Evolutionary conservation across 2,329 filamentous ascomycete species (phyloP).

Genomic region (Fusarium devonianum): DNA sequence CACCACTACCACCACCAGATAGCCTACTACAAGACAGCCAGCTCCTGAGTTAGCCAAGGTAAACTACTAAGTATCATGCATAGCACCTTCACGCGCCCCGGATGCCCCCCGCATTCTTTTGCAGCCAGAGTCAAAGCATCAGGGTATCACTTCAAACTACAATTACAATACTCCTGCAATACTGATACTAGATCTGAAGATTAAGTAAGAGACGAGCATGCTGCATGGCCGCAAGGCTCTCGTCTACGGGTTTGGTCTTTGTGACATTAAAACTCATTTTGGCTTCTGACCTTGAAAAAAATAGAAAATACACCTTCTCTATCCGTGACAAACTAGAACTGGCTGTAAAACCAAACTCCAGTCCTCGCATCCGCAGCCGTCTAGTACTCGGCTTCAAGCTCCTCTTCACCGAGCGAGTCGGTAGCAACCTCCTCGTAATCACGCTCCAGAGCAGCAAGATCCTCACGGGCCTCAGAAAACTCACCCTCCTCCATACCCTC

Average conservation of each 20-base stretch:
- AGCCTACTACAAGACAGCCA: too few relatives aligned
- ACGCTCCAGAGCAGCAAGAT: constrained; percentile 95
- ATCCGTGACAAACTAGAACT: constrained; percentile 43
- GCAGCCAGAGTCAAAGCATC: neutral
- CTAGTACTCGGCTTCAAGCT: constrained; percentile 92
- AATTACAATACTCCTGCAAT: constrained; percentile 31
- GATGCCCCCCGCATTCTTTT: constrained; percentile 24
- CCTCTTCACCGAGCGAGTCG: constrained; percentile 89
- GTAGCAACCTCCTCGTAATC: constrained; percentile 99
- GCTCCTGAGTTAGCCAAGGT: constrained; percentile 4
- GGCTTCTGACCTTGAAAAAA: constrained; percentile 46
- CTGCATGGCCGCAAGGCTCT: constrained; percentile 12
- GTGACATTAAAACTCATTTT: constrained; percentile 50
- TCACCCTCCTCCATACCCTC: constrained; percentile 99
- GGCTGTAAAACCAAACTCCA: constrained; percentile 36
- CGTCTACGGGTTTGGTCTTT: constrained; percentile 46
- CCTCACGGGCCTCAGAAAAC: constrained; percentile 98
- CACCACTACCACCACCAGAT: too few relatives aligned
- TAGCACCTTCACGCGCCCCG: constrained; percentile 5
- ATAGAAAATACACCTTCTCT: constrained; percentile 51
- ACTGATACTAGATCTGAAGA: constrained; percentile 23
- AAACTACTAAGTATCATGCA: constrained; percentile 8
- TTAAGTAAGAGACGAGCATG: constrained; percentile 21
- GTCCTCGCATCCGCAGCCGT: constrained; percentile 33
- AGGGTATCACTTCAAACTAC: constrained; percentile 6